These are phyloP conservation scores for Rhododendron henanense DNA, from an alignment of 148 eudicot species.

Conservation along the genomic window DNA sequence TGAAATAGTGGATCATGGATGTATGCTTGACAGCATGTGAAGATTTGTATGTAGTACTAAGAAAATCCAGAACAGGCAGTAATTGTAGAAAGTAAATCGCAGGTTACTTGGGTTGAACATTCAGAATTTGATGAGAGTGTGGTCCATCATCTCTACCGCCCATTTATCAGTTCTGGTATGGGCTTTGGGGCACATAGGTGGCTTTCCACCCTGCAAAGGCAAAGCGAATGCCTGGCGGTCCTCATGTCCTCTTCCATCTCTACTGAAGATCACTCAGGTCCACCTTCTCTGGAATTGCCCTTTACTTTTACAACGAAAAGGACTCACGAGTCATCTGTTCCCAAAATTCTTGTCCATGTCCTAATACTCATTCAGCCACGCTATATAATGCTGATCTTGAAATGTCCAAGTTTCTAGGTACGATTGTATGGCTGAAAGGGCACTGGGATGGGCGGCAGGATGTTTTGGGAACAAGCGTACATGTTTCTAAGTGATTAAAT, in stretches of 20 bases:
- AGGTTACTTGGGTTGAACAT: conserved; percentile 94
- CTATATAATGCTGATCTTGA: background rate
- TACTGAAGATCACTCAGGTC: conserved; percentile 32
- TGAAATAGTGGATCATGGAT: too few relatives aligned
- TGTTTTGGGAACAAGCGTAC: background rate
- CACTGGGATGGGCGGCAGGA: background rate
- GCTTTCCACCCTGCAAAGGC: conserved; percentile 61
- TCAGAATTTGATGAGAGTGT: conserved; percentile 55
- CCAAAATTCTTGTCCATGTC: background rate
- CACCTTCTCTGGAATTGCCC: background rate
- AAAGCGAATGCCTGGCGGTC: conserved; percentile 40
- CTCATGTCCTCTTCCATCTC: conserved; percentile 29
- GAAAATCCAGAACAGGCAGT: background rate
- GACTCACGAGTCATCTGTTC: background rate
- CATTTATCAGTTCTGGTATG: conserved; percentile 57
- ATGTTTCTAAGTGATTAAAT: background rate
- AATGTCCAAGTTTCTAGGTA: background rate
- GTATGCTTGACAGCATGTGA: background rate
- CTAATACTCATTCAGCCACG: background rate
- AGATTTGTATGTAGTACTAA: background rate
- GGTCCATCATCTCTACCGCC: conserved; percentile 46
- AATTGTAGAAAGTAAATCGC: conserved; percentile 14
- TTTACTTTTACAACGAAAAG: conserved; percentile 10
- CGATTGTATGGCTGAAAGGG: background rate
- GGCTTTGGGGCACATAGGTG: conserved; percentile 79